Percentiles rank a stretch among this genome's conserved stretches.
Evolutionary conservation across 495 filamentous ascomycete genomes (phyloP).

Genomic region (Penicillium pancosmium): DNA sequence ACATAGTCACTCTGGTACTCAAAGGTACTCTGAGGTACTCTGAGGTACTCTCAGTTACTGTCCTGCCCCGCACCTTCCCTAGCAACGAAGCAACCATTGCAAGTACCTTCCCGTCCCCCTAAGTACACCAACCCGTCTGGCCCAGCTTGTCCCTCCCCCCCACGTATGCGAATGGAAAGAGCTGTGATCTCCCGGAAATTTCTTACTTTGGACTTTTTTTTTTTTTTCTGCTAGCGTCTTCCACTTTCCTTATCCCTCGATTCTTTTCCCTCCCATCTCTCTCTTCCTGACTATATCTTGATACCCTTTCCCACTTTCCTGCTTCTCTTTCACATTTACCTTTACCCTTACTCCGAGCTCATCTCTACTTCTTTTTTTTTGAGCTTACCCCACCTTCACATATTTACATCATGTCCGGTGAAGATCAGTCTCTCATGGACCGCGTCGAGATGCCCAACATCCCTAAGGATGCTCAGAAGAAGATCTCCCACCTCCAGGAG

Average conservation of each 20-base stretch:
- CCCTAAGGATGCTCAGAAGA: conserved; percentile 31
- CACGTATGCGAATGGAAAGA: conserved; percentile 19
- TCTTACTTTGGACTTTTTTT: conserved; percentile 19
- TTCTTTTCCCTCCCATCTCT: conserved; percentile 11
- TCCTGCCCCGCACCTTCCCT: background rate
- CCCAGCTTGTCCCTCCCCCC: conserved; percentile 5
- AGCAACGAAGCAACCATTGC: background rate
- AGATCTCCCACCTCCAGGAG: conserved; percentile 42
- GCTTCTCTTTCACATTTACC: background rate
- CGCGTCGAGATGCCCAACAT: conserved; percentile 38
- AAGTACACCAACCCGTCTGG: conserved; percentile 8
- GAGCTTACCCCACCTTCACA: conserved; percentile 4
- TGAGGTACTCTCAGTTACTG: no score
- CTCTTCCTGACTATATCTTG: conserved; percentile 9
- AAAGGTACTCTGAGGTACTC: conserved; percentile 9
- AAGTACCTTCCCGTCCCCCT: conserved; percentile 1
- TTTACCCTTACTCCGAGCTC: no score
- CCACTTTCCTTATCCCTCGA: conserved; percentile 12
- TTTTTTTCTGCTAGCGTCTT: conserved; percentile 15
- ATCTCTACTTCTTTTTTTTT: no score
- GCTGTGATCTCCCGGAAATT: conserved; percentile 19
- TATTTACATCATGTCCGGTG: conserved; percentile 30
- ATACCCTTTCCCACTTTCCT: conserved; percentile 6
- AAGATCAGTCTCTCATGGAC: conserved; percentile 34
- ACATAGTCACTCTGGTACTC: background rate